phyloP scores from a whole-genome alignment of 2,329 filamentous ascomycete species.

The Neonectria ditissima region DNA sequence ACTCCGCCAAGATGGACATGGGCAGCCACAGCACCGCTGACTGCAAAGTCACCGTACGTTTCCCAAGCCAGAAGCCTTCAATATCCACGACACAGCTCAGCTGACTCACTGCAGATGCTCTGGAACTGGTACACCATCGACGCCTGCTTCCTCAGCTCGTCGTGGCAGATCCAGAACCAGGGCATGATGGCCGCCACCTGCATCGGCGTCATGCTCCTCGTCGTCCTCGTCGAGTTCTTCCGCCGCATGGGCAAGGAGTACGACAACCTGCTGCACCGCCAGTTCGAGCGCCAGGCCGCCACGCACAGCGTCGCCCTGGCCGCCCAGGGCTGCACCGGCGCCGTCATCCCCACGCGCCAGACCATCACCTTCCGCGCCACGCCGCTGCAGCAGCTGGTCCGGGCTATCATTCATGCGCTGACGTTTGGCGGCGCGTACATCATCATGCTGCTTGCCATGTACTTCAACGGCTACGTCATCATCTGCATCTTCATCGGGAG shows the following conservation, averaged over 20 bases:
- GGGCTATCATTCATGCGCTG: slow-evolving; percentile 74
- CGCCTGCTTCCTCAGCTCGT: slow-evolving; percentile 75
- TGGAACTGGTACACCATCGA: slow-evolving; percentile 84
- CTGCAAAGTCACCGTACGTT: slow-evolving; percentile 49
- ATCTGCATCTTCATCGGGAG: slow-evolving; percentile 76
- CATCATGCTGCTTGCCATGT: slow-evolving; percentile 76
- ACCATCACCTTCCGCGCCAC: slow-evolving; percentile 64
- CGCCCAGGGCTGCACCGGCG: slow-evolving; percentile 35
- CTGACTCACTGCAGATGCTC: slow-evolving; percentile 68
- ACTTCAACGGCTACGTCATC: slow-evolving; percentile 78
- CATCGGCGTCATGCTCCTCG: slow-evolving; percentile 79
- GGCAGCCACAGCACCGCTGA: slow-evolving; percentile 36
- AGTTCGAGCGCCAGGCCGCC: slow-evolving; percentile 53
- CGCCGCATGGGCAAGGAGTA: slow-evolving; percentile 79
- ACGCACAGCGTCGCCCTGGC: slow-evolving; percentile 39
- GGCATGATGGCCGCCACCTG: slow-evolving; percentile 84
- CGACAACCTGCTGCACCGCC: slow-evolving; percentile 72
- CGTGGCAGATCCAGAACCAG: slow-evolving; percentile 77
- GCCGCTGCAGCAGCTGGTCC: slow-evolving; percentile 71
- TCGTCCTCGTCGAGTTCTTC: slow-evolving; percentile 77
- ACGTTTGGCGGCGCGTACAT: slow-evolving; percentile 83
- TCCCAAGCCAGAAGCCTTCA: not conserved
- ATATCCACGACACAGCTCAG: no score
- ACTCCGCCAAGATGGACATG: slow-evolving; percentile 38
- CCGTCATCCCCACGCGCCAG: slow-evolving; percentile 39